These are phyloP conservation scores for Mortierella sp. DNA, from an alignment of 371 early-diverging fungal genomes.

Conservation along the genomic window DNA sequence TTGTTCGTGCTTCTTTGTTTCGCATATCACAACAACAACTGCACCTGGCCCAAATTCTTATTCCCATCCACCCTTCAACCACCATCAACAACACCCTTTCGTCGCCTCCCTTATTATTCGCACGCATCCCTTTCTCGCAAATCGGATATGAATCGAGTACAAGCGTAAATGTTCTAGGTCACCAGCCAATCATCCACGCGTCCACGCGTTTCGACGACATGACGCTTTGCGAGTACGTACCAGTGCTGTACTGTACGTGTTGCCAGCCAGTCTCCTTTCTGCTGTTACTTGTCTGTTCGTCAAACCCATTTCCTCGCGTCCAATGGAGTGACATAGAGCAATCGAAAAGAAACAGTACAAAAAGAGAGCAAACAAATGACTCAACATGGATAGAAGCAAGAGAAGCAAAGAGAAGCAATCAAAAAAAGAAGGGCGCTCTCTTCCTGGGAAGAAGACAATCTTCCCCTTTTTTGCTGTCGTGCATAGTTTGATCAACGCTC, in stretches of 20 bases:
- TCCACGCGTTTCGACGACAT: neutral
- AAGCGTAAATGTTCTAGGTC: neutral
- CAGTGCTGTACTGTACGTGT: neutral
- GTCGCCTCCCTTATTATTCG: too few species aligned
- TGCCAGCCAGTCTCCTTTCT: neutral
- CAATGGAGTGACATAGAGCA: neutral
- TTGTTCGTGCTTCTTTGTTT: too few species aligned
- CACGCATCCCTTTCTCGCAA: neutral
- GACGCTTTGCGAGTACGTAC: neutral
- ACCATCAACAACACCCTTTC: neutral
- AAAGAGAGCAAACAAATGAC: neutral
- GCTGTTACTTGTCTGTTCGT: neutral
- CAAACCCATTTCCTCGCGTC: neutral
- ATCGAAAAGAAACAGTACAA: neutral
- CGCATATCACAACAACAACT: too few species aligned
- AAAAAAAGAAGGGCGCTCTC: neutral
- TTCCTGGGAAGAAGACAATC: neutral
- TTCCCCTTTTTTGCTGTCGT: neutral
- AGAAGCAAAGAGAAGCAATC: neutral
- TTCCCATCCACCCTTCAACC: neutral
- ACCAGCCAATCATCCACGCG: neutral
- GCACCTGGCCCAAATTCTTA: neutral
- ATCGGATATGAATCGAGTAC: neutral
- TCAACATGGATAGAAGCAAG: slow-evolving; percentile 1
- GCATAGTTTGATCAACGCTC: neutral